phyloP scores from a whole-genome alignment of 805 yeast genomes.

The Ogataea chonburiensis region DNA sequence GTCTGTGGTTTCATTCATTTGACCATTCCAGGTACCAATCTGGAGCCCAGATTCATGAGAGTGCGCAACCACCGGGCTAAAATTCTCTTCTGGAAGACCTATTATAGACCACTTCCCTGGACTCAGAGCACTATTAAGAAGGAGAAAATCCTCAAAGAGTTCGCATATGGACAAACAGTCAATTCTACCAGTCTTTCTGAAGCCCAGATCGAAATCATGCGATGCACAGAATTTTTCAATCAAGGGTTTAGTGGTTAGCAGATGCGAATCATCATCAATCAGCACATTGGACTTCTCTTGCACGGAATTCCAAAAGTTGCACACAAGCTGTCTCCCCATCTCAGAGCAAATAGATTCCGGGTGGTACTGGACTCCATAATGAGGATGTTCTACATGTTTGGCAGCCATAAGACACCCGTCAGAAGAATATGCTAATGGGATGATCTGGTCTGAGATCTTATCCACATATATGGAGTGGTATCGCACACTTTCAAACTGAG shows the following conservation, averaged over 20 bases:
- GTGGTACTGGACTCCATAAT: constrained; percentile 94
- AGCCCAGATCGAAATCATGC: constrained; percentile 18
- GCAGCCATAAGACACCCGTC: constrained; percentile 77
- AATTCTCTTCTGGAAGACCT: constrained; percentile 56
- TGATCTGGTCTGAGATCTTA: constrained; percentile 32
- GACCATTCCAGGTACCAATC: constrained; percentile 26
- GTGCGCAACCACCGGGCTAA: constrained; percentile 55
- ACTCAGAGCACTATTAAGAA: constrained; percentile 73
- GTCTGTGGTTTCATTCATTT: constrained; percentile 8
- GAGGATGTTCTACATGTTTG: constrained; percentile 57
- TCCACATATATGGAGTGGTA: constrained; percentile 81
- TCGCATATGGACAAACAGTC: constrained; percentile 9
- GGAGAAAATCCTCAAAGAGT: constrained; percentile 45
- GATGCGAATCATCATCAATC: constrained; percentile 26
- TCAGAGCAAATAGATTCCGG: constrained; percentile 92
- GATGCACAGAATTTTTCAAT: constrained; percentile 17
- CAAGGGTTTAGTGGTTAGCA: constrained; percentile 26
- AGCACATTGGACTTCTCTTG: constrained; percentile 3
- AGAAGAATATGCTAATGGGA: constrained; percentile 62
- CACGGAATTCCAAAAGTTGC: constrained; percentile 61
- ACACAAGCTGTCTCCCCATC: constrained; percentile 56
- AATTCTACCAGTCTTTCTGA: constrained; percentile 1
- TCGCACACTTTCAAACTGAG: constrained; percentile 65
- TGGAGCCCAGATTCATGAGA: constrained; percentile 45
- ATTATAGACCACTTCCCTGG: constrained; percentile 91